Base-by-base conservation (phyloP, 352 stramenopile genomes). In the Lagenidium giganteum region DNA sequence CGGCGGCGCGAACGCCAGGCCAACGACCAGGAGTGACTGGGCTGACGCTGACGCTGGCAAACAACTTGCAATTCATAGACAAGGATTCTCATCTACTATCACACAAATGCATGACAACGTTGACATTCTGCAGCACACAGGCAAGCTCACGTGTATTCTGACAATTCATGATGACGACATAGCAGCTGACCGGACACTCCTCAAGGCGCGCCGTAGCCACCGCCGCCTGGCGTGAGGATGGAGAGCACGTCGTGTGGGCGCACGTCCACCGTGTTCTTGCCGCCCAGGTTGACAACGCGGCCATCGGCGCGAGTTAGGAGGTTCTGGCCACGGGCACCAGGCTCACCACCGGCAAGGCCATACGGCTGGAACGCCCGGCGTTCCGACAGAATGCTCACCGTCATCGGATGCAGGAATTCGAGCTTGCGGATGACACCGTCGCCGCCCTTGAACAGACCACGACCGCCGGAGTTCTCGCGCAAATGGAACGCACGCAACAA, bases 311-410 rank as follows among this genome's bases (percentile, higher is more conserved):
- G 76, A 20, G 77, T 68, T 16, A 98, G 64, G 28, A 98, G 41
- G 59, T 99, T 99, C 29, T 95, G 75, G n/a, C 96, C 96, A 17
- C 75, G 82, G 44, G 74, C 74, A 16, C 85, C 96, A 22, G 83
- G 69, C 13, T 77, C 84, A 8, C 97, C 97, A 25, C 96, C 97
- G 26, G 71, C 66, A 16, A 99, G 51, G 18, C 97, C 96, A 54
- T 98, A 99, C 14, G 97, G 97, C 47, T 83, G 73, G 56, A 99
- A 91, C 5, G 90, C 83, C 34, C 97, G 83, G 17, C 97, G 83
- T 67, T 99, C 96, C 22, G 93, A 98, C 0, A 99, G 59, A 21
- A 99, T 98, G 54, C 91, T 98, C 35, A 99, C 96, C 4, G 88
- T 95, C 61, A 99, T 91, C 16, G 77, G 70, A 33, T 93, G 57